Percentiles rank a stretch among this genome's conserved stretches.
These are phyloP conservation scores for Fusarium armeniacum DNA, from an alignment of 2,329 filamentous ascomycete species.

Conservation along the genomic window DNA sequence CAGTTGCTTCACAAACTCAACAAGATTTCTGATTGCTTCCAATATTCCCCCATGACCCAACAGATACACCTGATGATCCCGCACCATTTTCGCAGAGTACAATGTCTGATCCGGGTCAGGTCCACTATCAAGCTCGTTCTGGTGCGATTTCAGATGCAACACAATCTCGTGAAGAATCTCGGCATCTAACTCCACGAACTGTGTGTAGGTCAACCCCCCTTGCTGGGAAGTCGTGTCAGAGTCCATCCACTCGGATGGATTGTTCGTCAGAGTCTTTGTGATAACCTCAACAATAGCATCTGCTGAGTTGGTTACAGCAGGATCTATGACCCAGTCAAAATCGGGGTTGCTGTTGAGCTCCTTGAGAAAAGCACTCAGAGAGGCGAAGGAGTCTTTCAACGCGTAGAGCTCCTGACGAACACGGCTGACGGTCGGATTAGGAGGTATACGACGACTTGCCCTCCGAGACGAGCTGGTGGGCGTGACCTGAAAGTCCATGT, in stretches of 20 bases:
- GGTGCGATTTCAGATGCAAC: constrained; percentile 23
- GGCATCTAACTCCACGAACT: constrained; percentile 35
- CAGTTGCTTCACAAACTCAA: constrained; percentile 36
- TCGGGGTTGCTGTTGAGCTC: background rate
- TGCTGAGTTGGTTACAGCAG: constrained; percentile 7
- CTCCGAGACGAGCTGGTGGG: background rate
- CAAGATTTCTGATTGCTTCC: constrained; percentile 15
- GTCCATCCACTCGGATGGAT: constrained; percentile 48
- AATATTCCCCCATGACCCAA: constrained; percentile 30
- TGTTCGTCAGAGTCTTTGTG: constrained; percentile 43
- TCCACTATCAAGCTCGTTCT: constrained; percentile 31
- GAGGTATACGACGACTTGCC: constrained; percentile 2
- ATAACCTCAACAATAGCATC: constrained; percentile 27
- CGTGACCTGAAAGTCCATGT: constrained; percentile 31
- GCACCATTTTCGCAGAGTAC: constrained; percentile 25
- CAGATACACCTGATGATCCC: constrained; percentile 37
- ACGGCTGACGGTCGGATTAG: constrained; percentile 21
- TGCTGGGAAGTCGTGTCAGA: background rate
- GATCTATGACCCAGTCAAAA: background rate
- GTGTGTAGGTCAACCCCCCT: constrained; percentile 28
- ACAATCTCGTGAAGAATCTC: constrained; percentile 39
- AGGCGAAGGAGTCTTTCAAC: constrained; percentile 40
- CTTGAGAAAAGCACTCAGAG: constrained; percentile 15
- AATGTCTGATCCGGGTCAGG: background rate
- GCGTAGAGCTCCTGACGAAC: constrained; percentile 41